A percentile compares a stretch with the other conserved stretches of the same genome.
phyloP scores from a whole-genome alignment of 257 asterid genomes.

The Solanum tarijense region DNA sequence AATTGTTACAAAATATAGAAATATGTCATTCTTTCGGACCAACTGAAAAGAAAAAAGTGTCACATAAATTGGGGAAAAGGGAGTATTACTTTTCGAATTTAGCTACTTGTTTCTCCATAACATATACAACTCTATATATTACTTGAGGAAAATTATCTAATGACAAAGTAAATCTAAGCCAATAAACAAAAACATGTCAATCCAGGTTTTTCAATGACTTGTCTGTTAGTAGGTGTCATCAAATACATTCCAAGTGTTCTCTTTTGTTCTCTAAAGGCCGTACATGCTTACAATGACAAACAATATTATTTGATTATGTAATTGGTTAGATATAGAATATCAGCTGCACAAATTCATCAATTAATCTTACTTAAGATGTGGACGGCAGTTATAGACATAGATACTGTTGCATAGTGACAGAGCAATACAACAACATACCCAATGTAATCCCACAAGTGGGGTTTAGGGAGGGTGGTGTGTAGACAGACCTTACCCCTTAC shows the following conservation, averaged over 20 bases:
- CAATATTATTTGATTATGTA: neutral
- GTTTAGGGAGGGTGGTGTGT: neutral
- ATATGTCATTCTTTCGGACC: neutral
- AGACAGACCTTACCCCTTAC: neutral
- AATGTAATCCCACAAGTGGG: neutral
- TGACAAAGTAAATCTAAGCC: neutral
- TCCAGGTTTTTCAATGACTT: neutral
- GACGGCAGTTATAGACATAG: neutral
- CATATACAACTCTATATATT: neutral
- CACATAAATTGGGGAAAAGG: neutral
- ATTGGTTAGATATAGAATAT: neutral
- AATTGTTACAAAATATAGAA: neutral
- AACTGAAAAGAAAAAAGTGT: neutral
- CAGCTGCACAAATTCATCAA: neutral
- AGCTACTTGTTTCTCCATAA: neutral
- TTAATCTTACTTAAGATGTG: neutral
- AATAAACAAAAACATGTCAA: neutral
- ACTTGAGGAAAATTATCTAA: neutral
- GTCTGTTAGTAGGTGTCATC: neutral
- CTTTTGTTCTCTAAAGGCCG: neutral
- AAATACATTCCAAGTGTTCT: neutral
- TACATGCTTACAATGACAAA: neutral
- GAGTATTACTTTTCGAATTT: neutral
- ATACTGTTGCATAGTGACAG: neutral
- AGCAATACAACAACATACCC: neutral